These are phyloP conservation scores for Aspergillus aculeatus DNA, from an alignment of 2,329 filamentous ascomycete genomes.

Conservation along the genomic window DNA sequence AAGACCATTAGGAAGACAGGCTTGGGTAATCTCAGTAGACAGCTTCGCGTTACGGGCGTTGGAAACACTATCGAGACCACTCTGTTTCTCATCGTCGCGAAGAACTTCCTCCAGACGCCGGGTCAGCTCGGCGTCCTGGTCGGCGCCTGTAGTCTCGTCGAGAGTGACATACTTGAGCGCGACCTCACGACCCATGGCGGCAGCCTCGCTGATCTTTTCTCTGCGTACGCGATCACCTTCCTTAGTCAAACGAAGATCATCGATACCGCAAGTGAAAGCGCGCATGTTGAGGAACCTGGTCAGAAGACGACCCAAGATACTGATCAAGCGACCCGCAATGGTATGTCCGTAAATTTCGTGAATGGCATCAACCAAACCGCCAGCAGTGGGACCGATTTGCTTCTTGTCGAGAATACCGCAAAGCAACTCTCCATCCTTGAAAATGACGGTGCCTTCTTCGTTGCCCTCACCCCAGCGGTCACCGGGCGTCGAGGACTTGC, in stretches of 20 bases:
- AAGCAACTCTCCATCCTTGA: conserved; percentile 83
- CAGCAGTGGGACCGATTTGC: conserved; percentile 83
- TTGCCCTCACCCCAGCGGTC: conserved; percentile 69
- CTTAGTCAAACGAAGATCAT: conserved; percentile 82
- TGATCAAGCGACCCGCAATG: conserved; percentile 80
- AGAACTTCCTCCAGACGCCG: conserved; percentile 83
- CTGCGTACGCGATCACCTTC: conserved; percentile 72
- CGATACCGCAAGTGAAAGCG: conserved; percentile 95
- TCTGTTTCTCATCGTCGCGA: conserved; percentile 86
- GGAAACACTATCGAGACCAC: conserved; percentile 82
- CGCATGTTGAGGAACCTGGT: conserved; percentile 90
- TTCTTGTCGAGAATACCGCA: conserved; percentile 93
- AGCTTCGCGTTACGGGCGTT: conserved; percentile 69
- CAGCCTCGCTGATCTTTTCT: conserved; percentile 66
- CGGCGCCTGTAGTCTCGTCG: conserved; percentile 60
- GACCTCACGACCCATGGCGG: conserved; percentile 71
- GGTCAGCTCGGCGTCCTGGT: conserved; percentile 68
- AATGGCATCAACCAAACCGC: conserved; percentile 85
- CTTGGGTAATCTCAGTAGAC: conserved; percentile 73
- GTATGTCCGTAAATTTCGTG: conserved; percentile 92
- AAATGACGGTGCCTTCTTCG: conserved; percentile 78
- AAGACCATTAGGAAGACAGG: conserved; percentile 77
- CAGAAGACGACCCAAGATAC: conserved; percentile 82
- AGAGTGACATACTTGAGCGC: conserved; percentile 87
- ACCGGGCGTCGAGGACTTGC: conserved; percentile 74